Conservation (phyloP, 108 stramenopile genomes). For the Cyclotella choctawhatcheeana region DNA sequence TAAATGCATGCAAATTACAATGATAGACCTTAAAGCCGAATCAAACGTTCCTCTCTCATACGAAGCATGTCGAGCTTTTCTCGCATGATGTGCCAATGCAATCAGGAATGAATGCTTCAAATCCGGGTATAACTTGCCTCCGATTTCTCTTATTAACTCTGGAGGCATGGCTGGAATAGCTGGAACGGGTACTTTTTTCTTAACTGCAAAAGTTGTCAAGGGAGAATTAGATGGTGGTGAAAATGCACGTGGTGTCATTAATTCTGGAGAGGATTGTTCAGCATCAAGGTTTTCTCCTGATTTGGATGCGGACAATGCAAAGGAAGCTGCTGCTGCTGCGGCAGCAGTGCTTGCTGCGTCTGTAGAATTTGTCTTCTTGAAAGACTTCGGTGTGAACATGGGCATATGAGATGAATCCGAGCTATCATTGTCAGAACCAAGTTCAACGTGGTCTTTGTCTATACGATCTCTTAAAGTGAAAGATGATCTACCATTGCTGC, state of each 20-base stretch:
- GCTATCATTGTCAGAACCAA: conserved; percentile 11
- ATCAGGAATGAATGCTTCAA: conserved; percentile 48
- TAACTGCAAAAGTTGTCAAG: conserved; percentile 32
- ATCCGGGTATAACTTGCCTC: conserved; percentile 55
- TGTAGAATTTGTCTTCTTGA: conserved; percentile 7
- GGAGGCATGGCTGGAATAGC: conserved; percentile 50
- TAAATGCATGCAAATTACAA: conserved; percentile 43
- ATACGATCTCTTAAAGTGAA: conserved; percentile 3
- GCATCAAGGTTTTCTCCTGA: not conserved
- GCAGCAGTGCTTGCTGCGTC: not conserved
- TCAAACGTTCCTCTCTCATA: conserved; percentile 49
- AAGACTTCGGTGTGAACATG: conserved; percentile 28
- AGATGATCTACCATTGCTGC: conserved; percentile 1
- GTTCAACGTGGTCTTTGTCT: conserved; percentile 9
- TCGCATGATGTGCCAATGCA: conserved; percentile 39
- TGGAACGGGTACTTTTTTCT: conserved; percentile 46
- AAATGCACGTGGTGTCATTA: conserved; percentile 40
- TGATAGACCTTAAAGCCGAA: conserved; percentile 45
- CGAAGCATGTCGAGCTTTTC: conserved; percentile 30
- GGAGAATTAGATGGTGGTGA: conserved; percentile 42
- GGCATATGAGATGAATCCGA: conserved; percentile 5
- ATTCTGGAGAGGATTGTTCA: conserved; percentile 23
- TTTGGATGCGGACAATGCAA: conserved; percentile 1
- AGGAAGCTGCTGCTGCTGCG: not conserved
- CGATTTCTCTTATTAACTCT: conserved; percentile 46